Base-by-base conservation (phyloP, 1,284 basidiomycete genomes). In the Ceratobasidium papillatum region DNA sequence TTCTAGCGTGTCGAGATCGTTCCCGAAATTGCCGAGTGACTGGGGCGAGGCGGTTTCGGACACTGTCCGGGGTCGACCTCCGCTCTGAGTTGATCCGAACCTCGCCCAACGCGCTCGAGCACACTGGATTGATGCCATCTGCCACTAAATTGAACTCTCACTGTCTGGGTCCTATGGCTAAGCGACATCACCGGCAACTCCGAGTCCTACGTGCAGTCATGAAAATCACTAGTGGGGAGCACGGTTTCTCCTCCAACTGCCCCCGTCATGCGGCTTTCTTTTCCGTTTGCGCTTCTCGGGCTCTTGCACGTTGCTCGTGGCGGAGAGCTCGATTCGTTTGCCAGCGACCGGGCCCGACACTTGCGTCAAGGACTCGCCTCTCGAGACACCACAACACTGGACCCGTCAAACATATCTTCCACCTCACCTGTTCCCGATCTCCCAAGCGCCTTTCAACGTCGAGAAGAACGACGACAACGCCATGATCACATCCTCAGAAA, bases 291-390 rank as follows among this genome's bases (percentile, higher is more conserved):
- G 9, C 34, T 61, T 17, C 58, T 61, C 36, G 58, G 58, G 3
- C 58, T 61, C 5, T 19, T 61, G 22, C 41, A 61, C 58, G 22
- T 61, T 17, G 58, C 58, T 41, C 58, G 58, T 22, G 58, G 58
- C n/a, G 58, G 58, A 19, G 58, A 41, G 19, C 58, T 61, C 58
- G 36, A 61, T 27, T 14, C 58, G 1, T 61, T 61, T 27, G 34
- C 58, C 25, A 14, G 34, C n/a, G 58, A 61, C 12, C 34, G 58
- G 5, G 58, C 58, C 38, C 58, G 58, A 41, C 19, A 61, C 34
- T n/a, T 41, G 17, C 58, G 34, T 38, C 7, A 41, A 14, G 8
- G 19, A 5, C 58, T 61, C 14, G 19, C 5, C 22, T 8, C 8
- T 3, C 58, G 36, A 2, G 38, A 12, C n/a, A 38, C 41, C 4